phyloP scores from a whole-genome alignment of 2,329 filamentous ascomycete genomes.

The Talaromyces funiculosus region DNA sequence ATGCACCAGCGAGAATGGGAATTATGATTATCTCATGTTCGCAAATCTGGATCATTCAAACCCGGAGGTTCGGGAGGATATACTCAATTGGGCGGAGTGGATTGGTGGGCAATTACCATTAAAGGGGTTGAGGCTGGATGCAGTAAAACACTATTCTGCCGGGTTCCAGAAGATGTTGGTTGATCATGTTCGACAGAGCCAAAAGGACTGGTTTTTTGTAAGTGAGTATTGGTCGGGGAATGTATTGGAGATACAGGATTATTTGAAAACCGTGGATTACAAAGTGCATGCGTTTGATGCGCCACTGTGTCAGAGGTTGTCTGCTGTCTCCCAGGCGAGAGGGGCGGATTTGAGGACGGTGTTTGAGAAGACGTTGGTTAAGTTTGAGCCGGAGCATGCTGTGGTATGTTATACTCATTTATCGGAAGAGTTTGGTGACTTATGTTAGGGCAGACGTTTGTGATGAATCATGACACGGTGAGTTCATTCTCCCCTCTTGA shows the following conservation, averaged over 20 bases:
- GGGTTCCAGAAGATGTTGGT: constrained; percentile 64
- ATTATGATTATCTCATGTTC: constrained; percentile 67
- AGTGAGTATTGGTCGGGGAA: constrained; percentile 66
- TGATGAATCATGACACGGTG: constrained; percentile 25
- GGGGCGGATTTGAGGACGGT: constrained; percentile 58
- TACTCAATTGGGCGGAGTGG: constrained; percentile 64
- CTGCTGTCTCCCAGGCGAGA: constrained; percentile 51
- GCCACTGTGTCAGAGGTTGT: constrained; percentile 64
- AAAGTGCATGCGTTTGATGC: constrained; percentile 61
- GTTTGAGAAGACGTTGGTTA: constrained; percentile 57
- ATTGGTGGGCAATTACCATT: constrained; percentile 56
- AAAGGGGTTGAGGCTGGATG: constrained; percentile 64
- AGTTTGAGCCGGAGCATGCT: constrained; percentile 49
- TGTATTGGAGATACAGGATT: constrained; percentile 50
- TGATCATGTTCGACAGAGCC: constrained; percentile 48
- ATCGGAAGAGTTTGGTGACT: neutral
- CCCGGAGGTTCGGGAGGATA: constrained; percentile 58
- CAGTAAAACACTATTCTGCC: constrained; percentile 65
- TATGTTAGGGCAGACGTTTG: constrained; percentile 19
- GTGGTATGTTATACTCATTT: constrained; percentile 42
- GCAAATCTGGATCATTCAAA: constrained; percentile 63
- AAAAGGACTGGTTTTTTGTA: constrained; percentile 57
- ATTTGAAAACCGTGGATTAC: constrained; percentile 54
- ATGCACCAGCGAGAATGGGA: constrained; percentile 56
- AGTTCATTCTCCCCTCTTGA: constrained; percentile 7